A percentile compares a stretch with the other conserved stretches of the same genome.
phyloP scores from a whole-genome alignment of 163 green algal genomes.

The Chlamydomonas reinhardtii region DNA sequence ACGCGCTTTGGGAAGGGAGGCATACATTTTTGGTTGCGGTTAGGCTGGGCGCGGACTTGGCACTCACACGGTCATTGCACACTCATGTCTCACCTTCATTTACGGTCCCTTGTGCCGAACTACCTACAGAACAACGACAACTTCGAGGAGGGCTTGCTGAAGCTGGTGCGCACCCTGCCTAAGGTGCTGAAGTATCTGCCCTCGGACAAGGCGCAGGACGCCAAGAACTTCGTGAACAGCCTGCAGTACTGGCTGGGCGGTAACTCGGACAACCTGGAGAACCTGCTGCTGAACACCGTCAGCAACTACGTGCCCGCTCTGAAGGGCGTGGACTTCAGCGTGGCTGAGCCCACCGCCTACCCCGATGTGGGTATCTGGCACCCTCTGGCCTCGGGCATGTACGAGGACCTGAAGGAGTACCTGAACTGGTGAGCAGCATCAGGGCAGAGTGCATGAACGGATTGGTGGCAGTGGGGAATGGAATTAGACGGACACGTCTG shows the following conservation, averaged over 20 bases:
- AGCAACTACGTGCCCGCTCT: slow-evolving; percentile 88
- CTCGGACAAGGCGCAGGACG: slow-evolving; percentile 96
- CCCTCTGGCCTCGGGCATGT: slow-evolving; percentile 93
- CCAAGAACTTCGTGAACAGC: slow-evolving; percentile 94
- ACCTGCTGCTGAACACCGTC: slow-evolving; percentile 90
- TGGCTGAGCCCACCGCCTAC: slow-evolving; percentile 91
- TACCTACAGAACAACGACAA: slow-evolving; percentile 92
- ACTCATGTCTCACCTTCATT: no score
- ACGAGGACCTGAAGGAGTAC: slow-evolving; percentile 99
- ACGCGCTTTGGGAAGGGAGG: no score
- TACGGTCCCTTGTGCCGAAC: no score
- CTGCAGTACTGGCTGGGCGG: slow-evolving; percentile 98
- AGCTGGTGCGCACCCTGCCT: slow-evolving; percentile 98
- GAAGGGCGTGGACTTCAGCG: slow-evolving; percentile 72
- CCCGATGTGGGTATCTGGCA: slow-evolving; percentile 99
- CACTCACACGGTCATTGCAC: no score
- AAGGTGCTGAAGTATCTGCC: slow-evolving; percentile 99
- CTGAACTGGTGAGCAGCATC: slow-evolving; percentile 91
- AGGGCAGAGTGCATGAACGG: no score
- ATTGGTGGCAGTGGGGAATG: background rate
- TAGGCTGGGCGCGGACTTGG: no score
- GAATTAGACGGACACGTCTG: no score
- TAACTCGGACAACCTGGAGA: slow-evolving; percentile 97
- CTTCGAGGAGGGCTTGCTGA: slow-evolving; percentile 99
- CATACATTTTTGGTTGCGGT: no score